phyloP scores from a whole-genome alignment of 2,329 filamentous ascomycete genomes.

The Ophiostoma sp. region DNA sequence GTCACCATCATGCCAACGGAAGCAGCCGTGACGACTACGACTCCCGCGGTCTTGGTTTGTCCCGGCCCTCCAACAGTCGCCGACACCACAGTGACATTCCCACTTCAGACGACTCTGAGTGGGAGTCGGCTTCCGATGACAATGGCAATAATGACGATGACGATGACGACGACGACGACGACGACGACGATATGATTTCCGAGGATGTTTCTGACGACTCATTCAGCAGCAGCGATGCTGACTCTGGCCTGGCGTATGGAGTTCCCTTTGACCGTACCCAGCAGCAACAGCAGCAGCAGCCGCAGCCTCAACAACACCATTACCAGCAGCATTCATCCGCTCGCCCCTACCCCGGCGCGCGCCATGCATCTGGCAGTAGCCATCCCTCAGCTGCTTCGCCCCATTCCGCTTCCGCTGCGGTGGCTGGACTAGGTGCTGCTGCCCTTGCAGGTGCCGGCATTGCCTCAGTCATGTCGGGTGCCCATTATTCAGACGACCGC shows the following conservation, averaged over 20 bases:
- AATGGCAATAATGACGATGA: constrained; percentile 30
- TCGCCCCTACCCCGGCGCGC: constrained; percentile 22
- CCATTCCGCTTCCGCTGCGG: neutral
- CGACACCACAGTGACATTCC: constrained; percentile 27
- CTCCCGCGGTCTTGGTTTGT: constrained; percentile 22
- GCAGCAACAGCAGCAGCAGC: constrained; percentile 19
- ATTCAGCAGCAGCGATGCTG: constrained; percentile 37
- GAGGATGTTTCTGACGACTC: constrained; percentile 29
- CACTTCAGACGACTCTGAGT: constrained; percentile 44
- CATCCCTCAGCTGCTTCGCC: neutral
- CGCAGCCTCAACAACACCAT: constrained; percentile 29
- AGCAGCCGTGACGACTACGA: constrained; percentile 17
- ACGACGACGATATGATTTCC: constrained; percentile 23
- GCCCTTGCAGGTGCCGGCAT: neutral
- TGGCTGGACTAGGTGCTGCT: constrained; percentile 3
- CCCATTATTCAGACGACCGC: constrained; percentile 8
- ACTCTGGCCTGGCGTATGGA: constrained; percentile 43
- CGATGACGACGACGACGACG: constrained; percentile 35
- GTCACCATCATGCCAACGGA: constrained; percentile 26
- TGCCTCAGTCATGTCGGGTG: neutral
- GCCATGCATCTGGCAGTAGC: neutral
- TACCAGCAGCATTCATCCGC: neutral
- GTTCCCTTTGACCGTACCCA: constrained; percentile 25
- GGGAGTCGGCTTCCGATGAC: constrained; percentile 52
- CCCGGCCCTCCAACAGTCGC: constrained; percentile 37